Conservation (phyloP, 257 asterid species). For the Perilla frutescens region DNA sequence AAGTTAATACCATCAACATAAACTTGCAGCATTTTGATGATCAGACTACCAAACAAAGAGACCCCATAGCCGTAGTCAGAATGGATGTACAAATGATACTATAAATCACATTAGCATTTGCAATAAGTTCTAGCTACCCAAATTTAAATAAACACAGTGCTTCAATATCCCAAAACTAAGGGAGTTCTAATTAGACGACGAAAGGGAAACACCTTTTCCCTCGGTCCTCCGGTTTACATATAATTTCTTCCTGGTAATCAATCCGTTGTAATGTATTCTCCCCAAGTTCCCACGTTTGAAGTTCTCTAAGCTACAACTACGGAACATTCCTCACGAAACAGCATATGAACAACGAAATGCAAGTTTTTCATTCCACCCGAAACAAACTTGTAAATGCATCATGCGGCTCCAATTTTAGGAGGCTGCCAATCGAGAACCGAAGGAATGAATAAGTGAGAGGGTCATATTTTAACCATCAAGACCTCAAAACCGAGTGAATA, state of each 20-base stretch:
- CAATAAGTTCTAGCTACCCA: conserved; percentile 23
- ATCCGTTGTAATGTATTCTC: conserved; percentile 28
- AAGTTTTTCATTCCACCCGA: conserved; percentile 28
- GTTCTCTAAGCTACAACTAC: conserved; percentile 24
- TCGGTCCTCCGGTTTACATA: conserved; percentile 31
- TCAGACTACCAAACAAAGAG: conserved; percentile 15
- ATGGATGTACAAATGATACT: conserved; percentile 31
- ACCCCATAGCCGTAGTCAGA: conserved; percentile 15
- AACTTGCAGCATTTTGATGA: conserved; percentile 15
- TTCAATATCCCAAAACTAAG: conserved; percentile 34
- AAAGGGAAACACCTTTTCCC: conserved; percentile 23
- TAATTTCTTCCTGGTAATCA: conserved; percentile 29
- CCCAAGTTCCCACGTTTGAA: conserved; percentile 26
- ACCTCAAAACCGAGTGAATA: too few species aligned
- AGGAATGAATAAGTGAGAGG: neutral
- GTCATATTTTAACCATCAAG: neutral
- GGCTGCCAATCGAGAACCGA: conserved; percentile 43
- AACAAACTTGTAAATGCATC: conserved; percentile 38
- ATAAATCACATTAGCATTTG: conserved; percentile 29
- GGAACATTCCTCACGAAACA: conserved; percentile 26
- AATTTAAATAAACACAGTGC: conserved; percentile 30
- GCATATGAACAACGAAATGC: conserved; percentile 17
- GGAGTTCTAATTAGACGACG: conserved; percentile 22
- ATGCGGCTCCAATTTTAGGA: conserved; percentile 54
- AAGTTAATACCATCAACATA: neutral